Evolutionary conservation across 176 grass and related monocot genomes (phyloP), one percentile per base, ranked within the genome.

Genomic region (Zizania latifolia): DNA sequence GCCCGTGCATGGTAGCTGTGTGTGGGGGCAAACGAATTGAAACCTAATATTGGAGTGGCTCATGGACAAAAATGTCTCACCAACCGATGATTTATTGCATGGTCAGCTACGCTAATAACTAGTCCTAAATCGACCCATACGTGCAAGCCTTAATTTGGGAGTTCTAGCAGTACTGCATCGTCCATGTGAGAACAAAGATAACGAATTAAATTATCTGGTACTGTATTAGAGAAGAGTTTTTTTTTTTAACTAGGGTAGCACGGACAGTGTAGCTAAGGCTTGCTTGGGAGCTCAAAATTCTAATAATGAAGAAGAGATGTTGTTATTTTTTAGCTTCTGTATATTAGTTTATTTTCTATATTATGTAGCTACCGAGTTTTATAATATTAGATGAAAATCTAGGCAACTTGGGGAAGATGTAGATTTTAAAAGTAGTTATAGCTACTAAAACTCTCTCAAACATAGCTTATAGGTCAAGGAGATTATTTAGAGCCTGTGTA

Each of bases 51-150:
- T 86, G 72, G 58, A 59, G 66, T 60, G 19, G 65, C 26, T 65
- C 72, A 24, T 51, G 39, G 74, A 78, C 79, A 53, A 73, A 78
- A 73, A 53, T 73, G 68, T 24, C 24, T 78, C 74, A 74, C 79
- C 74, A 74, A 79, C 85, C 40, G 26, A 58, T 70, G 72, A 61
- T 62, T 77, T 21, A 79, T 83, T 78, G 80, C 38, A 13, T 51
- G 68, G 85, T 87, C 80, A 79, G 79, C 79, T 82, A 24, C 51
- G 28, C 35, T 61, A 54, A 26, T 15, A 4, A 67, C 22, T 53
- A 43, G 51, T 66, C 68, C 28, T 76, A 58, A 63, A 77, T 10
- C 13, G 39, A 66, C 58, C 50, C 53, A 82, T 71, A 59, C 46
- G 63, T 51, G 55, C 74, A 72, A 72, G 74, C 59, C 32, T 82